Base-by-base conservation (phyloP, 1,284 basidiomycete species). In the Stereum hirsutum region DNA sequence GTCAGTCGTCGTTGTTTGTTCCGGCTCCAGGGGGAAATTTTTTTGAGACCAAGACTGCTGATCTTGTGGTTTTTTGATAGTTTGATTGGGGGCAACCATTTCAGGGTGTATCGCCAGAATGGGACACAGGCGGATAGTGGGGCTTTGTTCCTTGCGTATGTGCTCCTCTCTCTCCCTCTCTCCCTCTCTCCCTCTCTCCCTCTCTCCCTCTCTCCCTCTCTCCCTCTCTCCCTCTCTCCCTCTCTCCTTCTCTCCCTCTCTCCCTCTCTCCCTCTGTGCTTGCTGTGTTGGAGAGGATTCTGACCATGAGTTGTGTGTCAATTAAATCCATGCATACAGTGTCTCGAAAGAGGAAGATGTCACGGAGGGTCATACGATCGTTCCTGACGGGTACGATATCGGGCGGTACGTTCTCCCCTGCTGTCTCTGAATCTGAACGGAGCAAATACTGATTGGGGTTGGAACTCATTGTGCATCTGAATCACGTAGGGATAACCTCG, bases 41-140 rank as follows among this genome's bases (percentile, higher is more conserved):
- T n/a, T n/a, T n/a, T n/a, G n/a, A n/a, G n/a, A n/a, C n/a, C n/a
- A n/a, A n/a, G n/a, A n/a, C n/a, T n/a, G n/a, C n/a, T n/a, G n/a
- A n/a, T n/a, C n/a, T n/a, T n/a, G n/a, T n/a, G n/a, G n/a, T n/a
- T n/a, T n/a, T n/a, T n/a, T n/a, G n/a, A n/a, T n/a, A n/a, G 64
- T 45, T 57, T 79, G 39, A 65, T 77, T 27, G 81, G 82, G 3
- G 82, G 80, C 0, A 80, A 83, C 53, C 81, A 82, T 54, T 74
- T 83, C 53, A 66, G 78, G 75, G 74, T 82, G 11, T 87, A 74
- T 73, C 77, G 77, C 52, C 85, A 88, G 64, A 82, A 87, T 45
- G 84, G 84, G 0, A 68, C 76, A 1, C 45, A 21, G 12, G 78
- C 74, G 1, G 52, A 79, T 46, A 78, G 68, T 27, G 74, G 74